phyloP scores from a whole-genome alignment of 2,329 filamentous ascomycete species.

The Rutstroemia sp. region DNA sequence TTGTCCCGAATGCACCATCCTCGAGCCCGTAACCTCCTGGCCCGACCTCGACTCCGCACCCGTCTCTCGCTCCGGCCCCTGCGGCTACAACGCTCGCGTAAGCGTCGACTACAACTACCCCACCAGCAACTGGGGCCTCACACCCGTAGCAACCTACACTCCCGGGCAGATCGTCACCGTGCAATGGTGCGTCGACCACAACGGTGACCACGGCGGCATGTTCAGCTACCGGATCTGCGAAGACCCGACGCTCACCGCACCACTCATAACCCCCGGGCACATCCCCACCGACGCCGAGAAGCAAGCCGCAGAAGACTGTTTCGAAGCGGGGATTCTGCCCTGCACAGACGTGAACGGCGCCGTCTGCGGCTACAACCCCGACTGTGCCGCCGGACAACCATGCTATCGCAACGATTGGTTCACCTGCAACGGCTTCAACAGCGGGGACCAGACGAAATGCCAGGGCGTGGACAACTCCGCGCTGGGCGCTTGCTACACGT shows the following conservation, averaged over 20 bases:
- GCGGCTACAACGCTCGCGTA: constrained; percentile 47
- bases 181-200: constrained; percentile 49
- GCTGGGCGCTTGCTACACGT: neutral
- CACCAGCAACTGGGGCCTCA: constrained; percentile 34
- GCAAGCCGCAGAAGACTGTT: constrained; percentile 45
- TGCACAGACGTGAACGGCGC: constrained; percentile 45
- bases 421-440: constrained; percentile 41
- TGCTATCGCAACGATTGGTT: constrained; percentile 48
- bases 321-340: constrained; percentile 38
- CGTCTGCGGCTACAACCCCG: constrained; percentile 40
- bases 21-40: constrained; percentile 45
- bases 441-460: constrained; percentile 26
- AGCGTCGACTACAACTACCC: constrained; percentile 33
- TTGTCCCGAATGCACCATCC: constrained; percentile 47
- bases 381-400: constrained; percentile 37
- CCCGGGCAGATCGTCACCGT: constrained; percentile 41
- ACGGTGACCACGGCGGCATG: constrained; percentile 50
- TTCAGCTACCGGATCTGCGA: constrained; percentile 47
- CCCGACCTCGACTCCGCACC: constrained; percentile 38
- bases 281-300: constrained; percentile 45
- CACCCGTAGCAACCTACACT: constrained; percentile 37
- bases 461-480: neutral
- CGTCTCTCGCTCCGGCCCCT: constrained; percentile 42
- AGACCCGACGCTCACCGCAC: constrained; percentile 42
- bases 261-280: constrained; percentile 40